Evolutionary conservation across 1,284 basidiomycete species (phyloP), one percentile per base, ranked within the genome.

Genomic region (Pseudozyma sp.): DNA sequence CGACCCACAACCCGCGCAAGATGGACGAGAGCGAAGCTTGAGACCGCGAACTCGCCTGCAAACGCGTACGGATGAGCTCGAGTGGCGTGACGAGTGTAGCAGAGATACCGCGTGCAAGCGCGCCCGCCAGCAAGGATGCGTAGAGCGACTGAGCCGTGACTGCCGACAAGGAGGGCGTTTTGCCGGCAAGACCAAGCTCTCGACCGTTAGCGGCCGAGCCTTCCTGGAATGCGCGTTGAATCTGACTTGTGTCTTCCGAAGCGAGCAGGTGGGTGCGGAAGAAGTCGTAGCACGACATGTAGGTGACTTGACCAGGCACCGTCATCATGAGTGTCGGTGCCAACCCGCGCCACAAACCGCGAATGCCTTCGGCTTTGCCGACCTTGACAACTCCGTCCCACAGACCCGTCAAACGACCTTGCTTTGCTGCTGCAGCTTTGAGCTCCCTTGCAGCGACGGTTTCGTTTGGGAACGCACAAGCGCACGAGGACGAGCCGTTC

Each of bases 261-360:
- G 72, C 68, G 7, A 85, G 64, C 16, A 84, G 66, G 14, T 64
- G 60, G 24, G 78, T 88, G 13, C 94, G 87, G 19, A 98, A 89
- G 83, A 92, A 90, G 85, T 98, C 96, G 85, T 99, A 99, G 31
- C 93, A 94, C 51, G 97, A 88, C 91, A 99, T 99, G 86, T 99
- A 99, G 39, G 91, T 89, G 49, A 95, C 94, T 51, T 95, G 90
- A 0, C 94, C 92, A 0, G 96, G 96, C 8, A 99, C 92, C 24
- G 93, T 92, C 84, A 99, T 96, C 53, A 79, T 75, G 30, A 84
- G 58, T 0, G 83, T 84, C 0, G 83, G 83, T 29, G 74, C 73
- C 3, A 84, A 48, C 3, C 83, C 83, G n/a, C 83, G 69, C 81
- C 81, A 84, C 1, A 84, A 66, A 1, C 82, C 81, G 8, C 74